Evolutionary conservation across 352 stramenopile genomes (phyloP), one percentile per base, ranked within the genome.

Genomic region (Pythium phragmitis): DNA sequence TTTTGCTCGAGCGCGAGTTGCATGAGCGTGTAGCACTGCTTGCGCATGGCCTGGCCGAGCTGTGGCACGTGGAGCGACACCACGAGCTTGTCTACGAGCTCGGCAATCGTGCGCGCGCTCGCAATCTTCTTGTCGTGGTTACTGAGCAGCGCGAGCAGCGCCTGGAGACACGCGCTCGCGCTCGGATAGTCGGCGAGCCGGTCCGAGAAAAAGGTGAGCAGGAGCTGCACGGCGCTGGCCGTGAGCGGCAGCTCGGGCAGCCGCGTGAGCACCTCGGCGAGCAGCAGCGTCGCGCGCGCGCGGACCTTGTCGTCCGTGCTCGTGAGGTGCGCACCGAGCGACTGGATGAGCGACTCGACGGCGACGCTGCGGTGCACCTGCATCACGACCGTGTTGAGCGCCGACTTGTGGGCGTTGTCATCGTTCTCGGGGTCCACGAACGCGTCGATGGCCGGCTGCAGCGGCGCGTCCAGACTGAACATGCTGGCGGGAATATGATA

Each of bases 381-480:
- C 85, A 96, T 94, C 26, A 96, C 73, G 42, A 96, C 74, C n/a
- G 82, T 93, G 73, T 96, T 96, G 37, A 96, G 75, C 34, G 81
- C 85, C 43, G 85, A 92, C 77, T 92, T 96, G 70, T 96, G 87
- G 65, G 73, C 69, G 21, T 72, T 80, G 21, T 96, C 85, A 41
- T 93, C 84, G 57, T 91, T 91, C 69, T 94, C 85, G 4, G 87
- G 85, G 73, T 94, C 73, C 60, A 94, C 82, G 68, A 93, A 96
- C 69, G 82, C 85, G 57, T 92, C 82, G 69, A 96, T 92, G 51
- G 87, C 85, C 34, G 87, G 85, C 69, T 82, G 80, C 41, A 96
- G 75, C 63, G 87, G 87, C 49, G 85, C 83, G 60, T 96, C 87
- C 21, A 96, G 77, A 63, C 69, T 87, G 72, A 96, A 96, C 87